Conservation (phyloP, 441 rosid genomes). For the Gossypium gossypioides region DNA sequence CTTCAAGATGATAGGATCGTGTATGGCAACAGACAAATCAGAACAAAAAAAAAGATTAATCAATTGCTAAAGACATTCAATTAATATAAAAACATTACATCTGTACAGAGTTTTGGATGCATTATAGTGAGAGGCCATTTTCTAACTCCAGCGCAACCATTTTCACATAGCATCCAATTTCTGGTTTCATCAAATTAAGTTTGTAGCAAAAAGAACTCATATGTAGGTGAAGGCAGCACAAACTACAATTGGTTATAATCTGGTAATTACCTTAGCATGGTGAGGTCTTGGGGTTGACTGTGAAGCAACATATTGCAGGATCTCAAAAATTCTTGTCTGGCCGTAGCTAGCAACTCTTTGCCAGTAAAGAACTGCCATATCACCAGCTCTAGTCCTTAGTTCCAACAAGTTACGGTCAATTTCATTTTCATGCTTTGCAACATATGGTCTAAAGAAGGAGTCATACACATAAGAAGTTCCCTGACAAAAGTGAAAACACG, state of each 20-base stretch:
- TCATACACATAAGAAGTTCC: conserved; percentile 87
- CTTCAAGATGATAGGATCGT: background rate
- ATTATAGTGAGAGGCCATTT: background rate
- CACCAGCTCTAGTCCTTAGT: conserved; percentile 74
- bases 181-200: background rate
- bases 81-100: background rate
- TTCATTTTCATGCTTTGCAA: conserved; percentile 81
- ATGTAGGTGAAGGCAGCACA: background rate
- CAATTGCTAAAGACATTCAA: background rate
- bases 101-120: background rate
- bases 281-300: conserved; percentile 59
- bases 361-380: conserved; percentile 62
- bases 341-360: conserved; percentile 74
- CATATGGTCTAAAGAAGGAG: conserved; percentile 80
- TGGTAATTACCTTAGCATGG: conserved; percentile 43
- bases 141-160: background rate
- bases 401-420: conserved; percentile 82
- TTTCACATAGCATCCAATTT: background rate
- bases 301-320: conserved; percentile 64
- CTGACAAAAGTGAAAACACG: conserved; percentile 28
- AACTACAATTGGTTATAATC: background rate
- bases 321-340: conserved; percentile 69
- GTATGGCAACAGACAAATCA: background rate
- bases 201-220: background rate
- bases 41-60: background rate